phyloP scores from a whole-genome alignment of 1,139 yeast species.

The Saccharomyces hybrid region DNA sequence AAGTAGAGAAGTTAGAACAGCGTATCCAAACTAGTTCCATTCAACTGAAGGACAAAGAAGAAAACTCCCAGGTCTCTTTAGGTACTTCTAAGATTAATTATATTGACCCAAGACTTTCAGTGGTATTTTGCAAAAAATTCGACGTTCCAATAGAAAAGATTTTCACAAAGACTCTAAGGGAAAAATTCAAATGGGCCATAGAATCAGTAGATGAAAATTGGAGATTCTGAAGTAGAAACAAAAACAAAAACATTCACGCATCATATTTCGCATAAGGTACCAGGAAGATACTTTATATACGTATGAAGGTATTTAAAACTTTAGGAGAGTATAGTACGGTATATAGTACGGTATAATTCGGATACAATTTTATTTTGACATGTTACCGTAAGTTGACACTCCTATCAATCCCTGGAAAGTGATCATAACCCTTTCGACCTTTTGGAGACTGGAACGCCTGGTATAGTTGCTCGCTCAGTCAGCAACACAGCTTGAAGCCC shows the following conservation, averaged over 20 bases:
- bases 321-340: not conserved
- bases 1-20: constrained; percentile 65
- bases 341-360: not conserved
- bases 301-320: not conserved
- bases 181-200: constrained; percentile 93
- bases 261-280: not conserved
- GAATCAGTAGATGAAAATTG: constrained; percentile 84
- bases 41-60: constrained; percentile 85
- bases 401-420: too few relatives aligned
- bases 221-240: constrained; percentile 46
- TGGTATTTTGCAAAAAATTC: constrained; percentile 77
- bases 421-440: too few relatives aligned
- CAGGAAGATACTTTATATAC: not conserved
- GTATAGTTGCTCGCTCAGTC: not conserved
- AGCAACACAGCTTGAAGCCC: not conserved
- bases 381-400: not conserved
- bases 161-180: constrained; percentile 83
- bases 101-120: constrained; percentile 90
- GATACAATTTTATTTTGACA: not conserved
- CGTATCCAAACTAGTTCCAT: constrained; percentile 62
- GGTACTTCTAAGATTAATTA: constrained; percentile 92
- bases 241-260: not conserved
- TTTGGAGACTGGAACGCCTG: too few relatives aligned
- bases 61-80: constrained; percentile 85
- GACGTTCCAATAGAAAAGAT: constrained; percentile 88